Evolutionary conservation across 768 basidiomycete species (phyloP), one percentile per base, ranked within the genome.

Genomic region (Auricularia sp.): DNA sequence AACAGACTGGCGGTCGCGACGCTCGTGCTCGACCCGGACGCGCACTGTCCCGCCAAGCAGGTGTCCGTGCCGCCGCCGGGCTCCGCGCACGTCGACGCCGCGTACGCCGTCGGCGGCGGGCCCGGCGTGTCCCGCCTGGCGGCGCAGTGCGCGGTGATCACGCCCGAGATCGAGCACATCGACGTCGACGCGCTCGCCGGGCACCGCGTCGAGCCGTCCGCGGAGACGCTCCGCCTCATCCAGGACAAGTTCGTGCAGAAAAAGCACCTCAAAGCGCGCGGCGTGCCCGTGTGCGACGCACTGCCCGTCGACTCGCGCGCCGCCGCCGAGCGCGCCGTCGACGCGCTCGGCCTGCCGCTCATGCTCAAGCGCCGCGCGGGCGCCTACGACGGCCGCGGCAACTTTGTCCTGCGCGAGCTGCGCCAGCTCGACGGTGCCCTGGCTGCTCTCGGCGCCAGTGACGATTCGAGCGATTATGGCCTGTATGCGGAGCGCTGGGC

Each of bases 91-190:
- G 77, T 95, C 70, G 90, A 98, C 69, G 96, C 96, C 59, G 88
- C 92, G 3, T 98, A 97, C 76, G 77, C 88, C 33, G 21, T 29
- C 16, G 33, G 33, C 34, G 56, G 11, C 23, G 56, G 23, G 29
- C 76, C 75, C 12, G 87, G 89, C 71, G 96, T 99, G 68, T 81
- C 79, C 53, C 82, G 90, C 67, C 83, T 99, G 43, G 93, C 94
- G 0, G 66, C 73, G 12, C 85, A 86, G 71, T 94, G 90, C 36
- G 90, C 98, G 70, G 78, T 98, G 39, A 78, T 98, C 61, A 98
- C 96, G 0, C 86, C 96, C 62, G 96, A 99, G 79, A 98, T 98
- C 39, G 96, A 99, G 75, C 97, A 99, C 70, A 93, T 99, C 66
- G 84, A 96, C 67, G 91, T 82, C 11, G 77, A 77, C 23, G 84